Base-by-base conservation (phyloP, 164 flowering plant genomes). In the Dillenia turbinata region DNA sequence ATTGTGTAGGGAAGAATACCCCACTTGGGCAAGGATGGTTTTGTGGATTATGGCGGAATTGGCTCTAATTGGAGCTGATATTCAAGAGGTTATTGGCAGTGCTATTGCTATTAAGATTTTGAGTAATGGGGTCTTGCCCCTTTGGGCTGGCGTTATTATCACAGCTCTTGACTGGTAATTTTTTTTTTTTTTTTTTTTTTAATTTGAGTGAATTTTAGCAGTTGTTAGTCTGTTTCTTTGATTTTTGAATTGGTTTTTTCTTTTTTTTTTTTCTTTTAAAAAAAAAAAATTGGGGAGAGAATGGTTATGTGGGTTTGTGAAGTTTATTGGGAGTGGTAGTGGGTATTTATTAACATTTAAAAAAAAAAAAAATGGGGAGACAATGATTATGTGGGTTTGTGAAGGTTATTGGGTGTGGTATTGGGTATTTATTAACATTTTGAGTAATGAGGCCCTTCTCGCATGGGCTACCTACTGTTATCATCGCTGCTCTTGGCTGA, bases 401-500 rank as follows among this genome's bases (percentile, higher is more conserved):
- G 72, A 88, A 86, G 68, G 84, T 84, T 9, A 81, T 84, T 43
- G 88, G 88, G 10, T 81, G 86, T 62, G 86, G 86, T 7, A 82
- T 84, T 65, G 89, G 89, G 61, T 49, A 65, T 86, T 84, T 1
- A 75, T 84, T 43, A 71, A 72, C 70, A 78, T 84, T 68, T 61
- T 84, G 16, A 84, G 84, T 61, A 22, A 70, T 66, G 92, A 89
- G 12, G 49, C 66, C 52, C 46, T 86, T 44, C 92, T 89, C 3
- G 83, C 84, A 49, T 86, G 92, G 92, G 78, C 79, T 74, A 87
- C 89, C 79, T 74, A 87, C 89, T 1, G 87, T 84, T 61, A 62
- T 86, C 5, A 81, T 86, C 49, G 82, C 89, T n/a, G 83, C 87
- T 14, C 54, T 62, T 65, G 92, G 84, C 71, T 81, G 92, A 89